These are phyloP conservation scores for Curvularia spicifera DNA, from an alignment of 2,329 filamentous ascomycete genomes.

Conservation along the genomic window DNA sequence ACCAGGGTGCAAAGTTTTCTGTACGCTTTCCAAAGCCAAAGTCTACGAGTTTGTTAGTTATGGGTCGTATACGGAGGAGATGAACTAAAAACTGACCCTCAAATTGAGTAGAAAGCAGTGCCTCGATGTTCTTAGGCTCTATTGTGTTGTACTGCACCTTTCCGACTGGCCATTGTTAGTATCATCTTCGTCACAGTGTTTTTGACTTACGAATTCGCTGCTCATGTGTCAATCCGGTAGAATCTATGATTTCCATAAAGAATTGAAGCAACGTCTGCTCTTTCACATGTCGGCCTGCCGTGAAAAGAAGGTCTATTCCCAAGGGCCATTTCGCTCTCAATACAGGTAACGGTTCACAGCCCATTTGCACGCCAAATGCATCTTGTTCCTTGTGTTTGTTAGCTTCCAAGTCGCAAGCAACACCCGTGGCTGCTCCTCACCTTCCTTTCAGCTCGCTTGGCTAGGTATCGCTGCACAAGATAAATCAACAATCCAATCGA, in stretches of 20 bases:
- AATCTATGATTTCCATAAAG: background rate
- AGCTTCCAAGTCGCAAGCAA: background rate
- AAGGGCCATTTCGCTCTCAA: background rate
- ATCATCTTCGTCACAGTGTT: background rate
- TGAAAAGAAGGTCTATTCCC: conserved; percentile 1
- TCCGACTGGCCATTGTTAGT: background rate
- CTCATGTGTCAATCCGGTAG: background rate
- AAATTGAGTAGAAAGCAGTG: background rate
- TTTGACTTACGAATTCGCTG: conserved; percentile 1
- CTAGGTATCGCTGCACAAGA: background rate
- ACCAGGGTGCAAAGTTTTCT: conserved; percentile 10
- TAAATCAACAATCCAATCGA: background rate
- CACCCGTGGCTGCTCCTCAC: background rate
- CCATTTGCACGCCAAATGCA: background rate
- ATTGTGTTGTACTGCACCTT: background rate
- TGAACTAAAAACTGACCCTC: background rate
- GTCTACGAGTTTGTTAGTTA: conserved; percentile 1
- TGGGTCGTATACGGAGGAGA: background rate
- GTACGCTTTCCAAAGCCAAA: conserved; percentile 13
- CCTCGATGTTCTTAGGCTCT: conserved; percentile 1
- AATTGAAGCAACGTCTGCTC: background rate
- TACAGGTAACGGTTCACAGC: background rate
- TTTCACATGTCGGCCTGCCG: background rate
- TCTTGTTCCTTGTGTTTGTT: background rate
- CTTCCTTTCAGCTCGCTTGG: background rate